These are phyloP conservation scores for Nicotiana undulata DNA, from an alignment of 257 asterid genomes.

Conservation along the genomic window DNA sequence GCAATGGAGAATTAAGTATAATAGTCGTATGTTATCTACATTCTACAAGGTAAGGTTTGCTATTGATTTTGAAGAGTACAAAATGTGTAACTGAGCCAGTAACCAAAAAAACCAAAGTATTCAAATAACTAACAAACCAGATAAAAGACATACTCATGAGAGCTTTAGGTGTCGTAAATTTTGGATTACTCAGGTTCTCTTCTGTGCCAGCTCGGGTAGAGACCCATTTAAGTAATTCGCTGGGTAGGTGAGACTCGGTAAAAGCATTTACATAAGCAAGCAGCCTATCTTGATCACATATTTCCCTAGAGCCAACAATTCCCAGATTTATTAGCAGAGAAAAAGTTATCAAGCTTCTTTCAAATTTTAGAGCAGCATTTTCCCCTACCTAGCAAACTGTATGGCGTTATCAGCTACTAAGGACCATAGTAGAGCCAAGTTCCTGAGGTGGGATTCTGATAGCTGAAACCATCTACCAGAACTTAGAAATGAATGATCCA, in stretches of 20 bases:
- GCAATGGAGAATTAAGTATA: background rate
- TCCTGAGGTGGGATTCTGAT: constrained; percentile 28
- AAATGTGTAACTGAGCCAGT: background rate
- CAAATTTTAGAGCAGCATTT: constrained; percentile 6
- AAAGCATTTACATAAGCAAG: constrained; percentile 50
- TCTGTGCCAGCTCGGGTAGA: constrained; percentile 26
- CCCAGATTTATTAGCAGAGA: constrained; percentile 17
- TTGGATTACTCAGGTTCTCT: constrained; percentile 24
- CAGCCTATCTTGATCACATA: constrained; percentile 38
- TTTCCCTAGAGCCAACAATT: constrained; percentile 42
- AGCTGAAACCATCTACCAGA: constrained; percentile 44
- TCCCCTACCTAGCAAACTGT: constrained; percentile 52
- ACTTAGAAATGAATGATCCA: constrained; percentile 41
- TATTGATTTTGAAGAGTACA: background rate
- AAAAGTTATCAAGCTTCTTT: constrained; percentile 9
- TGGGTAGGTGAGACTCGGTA: constrained; percentile 41
- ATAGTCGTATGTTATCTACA: background rate
- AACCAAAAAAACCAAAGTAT: constrained; percentile 2
- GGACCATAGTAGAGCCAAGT: constrained; percentile 58
- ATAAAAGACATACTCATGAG: constrained; percentile 57
- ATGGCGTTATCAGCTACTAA: constrained; percentile 56
- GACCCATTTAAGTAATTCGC: constrained; percentile 52
- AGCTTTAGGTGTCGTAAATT: constrained; percentile 39
- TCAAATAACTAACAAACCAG: background rate
- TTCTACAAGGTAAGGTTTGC: background rate